phyloP scores from a whole-genome alignment of 352 stramenopile genomes.

The Pythium grandisporangium region DNA sequence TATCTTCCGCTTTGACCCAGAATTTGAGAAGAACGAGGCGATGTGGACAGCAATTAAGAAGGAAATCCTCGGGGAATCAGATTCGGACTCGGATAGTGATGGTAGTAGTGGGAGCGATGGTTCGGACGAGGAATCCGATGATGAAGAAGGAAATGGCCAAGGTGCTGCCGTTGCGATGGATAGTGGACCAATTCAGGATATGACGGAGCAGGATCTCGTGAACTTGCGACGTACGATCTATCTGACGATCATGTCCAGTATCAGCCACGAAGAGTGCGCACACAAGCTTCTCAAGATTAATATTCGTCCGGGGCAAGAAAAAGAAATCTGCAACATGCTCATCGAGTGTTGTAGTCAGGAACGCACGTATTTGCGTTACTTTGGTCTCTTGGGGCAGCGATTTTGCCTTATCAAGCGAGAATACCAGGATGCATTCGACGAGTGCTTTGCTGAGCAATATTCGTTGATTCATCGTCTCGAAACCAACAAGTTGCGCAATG shows the following conservation, averaged over 20 bases:
- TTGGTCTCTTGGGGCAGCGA: slow-evolving; percentile 93
- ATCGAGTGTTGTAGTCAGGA: slow-evolving; percentile 99
- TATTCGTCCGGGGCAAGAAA: slow-evolving; percentile 94
- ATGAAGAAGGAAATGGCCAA: slow-evolving; percentile 11
- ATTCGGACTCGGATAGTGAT: slow-evolving; percentile 66
- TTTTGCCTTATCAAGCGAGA: slow-evolving; percentile 96
- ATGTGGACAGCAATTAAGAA: slow-evolving; percentile 95
- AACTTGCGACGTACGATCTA: slow-evolving; percentile 98
- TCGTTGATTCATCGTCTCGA: slow-evolving; percentile 96
- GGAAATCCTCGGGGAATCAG: slow-evolving; percentile 94
- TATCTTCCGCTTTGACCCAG: slow-evolving; percentile 91
- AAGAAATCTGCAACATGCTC: slow-evolving; percentile 98
- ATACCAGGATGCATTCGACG: slow-evolving; percentile 95
- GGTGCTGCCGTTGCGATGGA: too few relatives aligned
- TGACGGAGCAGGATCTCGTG: slow-evolving; percentile 96
- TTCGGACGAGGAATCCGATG: slow-evolving; percentile 42
- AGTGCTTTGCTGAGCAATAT: slow-evolving; percentile 93
- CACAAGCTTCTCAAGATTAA: slow-evolving; percentile 99
- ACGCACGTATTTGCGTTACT: slow-evolving; percentile 95
- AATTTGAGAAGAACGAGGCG: slow-evolving; percentile 95
- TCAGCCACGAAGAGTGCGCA: slow-evolving; percentile 97
- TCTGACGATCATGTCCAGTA: slow-evolving; percentile 99
- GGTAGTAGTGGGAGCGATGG: slow-evolving; percentile 29
- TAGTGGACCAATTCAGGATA: slow-evolving; percentile 87
- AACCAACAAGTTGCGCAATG: slow-evolving; percentile 98